phyloP scores from a whole-genome alignment of 139 green algal species.

The Nannochloris sp. region DNA sequence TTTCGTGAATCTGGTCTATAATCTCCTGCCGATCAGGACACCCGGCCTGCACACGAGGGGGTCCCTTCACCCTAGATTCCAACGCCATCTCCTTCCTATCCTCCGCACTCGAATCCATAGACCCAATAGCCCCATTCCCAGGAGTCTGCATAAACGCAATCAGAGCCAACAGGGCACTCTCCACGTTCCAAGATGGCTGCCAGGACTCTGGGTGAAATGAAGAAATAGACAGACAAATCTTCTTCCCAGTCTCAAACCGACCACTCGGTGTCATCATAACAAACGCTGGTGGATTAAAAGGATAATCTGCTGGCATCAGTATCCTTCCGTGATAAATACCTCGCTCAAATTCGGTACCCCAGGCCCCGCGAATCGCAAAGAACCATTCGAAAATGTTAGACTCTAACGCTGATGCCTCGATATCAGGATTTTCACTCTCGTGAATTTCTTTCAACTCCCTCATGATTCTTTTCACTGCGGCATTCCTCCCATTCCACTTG shows the following conservation, averaged over 20 bases:
- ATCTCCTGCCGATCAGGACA: conserved; percentile 56
- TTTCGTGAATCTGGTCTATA: conserved; percentile 57
- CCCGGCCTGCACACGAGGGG: too few species aligned
- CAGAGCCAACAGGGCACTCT: conserved; percentile 85
- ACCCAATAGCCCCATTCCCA: conserved; percentile 81
- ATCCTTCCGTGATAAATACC: conserved; percentile 98
- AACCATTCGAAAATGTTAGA: conserved; percentile 98
- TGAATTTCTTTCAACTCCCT: conserved; percentile 84
- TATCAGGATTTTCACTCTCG: conserved; percentile 47
- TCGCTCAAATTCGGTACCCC: conserved; percentile 89
- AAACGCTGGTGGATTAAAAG: conserved; percentile 96
- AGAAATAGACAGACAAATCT: conserved; percentile 96
- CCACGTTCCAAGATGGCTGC: conserved; percentile 94
- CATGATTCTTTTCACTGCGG: conserved; percentile 89
- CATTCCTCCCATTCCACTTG: conserved; percentile 55
- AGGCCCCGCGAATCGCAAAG: conserved; percentile 84
- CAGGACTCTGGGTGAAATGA: conserved; percentile 92
- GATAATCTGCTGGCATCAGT: conserved; percentile 92
- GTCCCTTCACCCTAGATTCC: conserved; percentile 30
- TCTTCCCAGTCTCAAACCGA: conserved; percentile 76
- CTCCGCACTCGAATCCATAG: conserved; percentile 74
- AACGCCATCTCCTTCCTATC: conserved; percentile 60
- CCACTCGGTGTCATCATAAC: conserved; percentile 88
- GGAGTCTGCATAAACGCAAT: conserved; percentile 90
- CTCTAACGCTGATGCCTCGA: conserved; percentile 71